Evolutionary conservation across 2,329 filamentous ascomycete species (phyloP), one percentile per base, ranked within the genome.

Genomic region (Hymenoscyphus fraxineus): DNA sequence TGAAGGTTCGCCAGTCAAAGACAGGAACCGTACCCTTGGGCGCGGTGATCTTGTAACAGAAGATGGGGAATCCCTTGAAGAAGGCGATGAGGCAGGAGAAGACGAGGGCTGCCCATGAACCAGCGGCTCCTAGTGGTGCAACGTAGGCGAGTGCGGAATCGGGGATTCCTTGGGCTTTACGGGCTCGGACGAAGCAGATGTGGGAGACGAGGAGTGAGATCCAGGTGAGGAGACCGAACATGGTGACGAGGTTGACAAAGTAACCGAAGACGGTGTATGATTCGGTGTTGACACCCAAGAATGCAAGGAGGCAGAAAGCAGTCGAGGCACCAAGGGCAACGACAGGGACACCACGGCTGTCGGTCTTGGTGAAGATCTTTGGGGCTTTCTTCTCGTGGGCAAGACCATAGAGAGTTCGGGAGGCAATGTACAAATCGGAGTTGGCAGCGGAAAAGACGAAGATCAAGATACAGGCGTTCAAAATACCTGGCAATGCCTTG

Each of bases 41-140:
- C 10, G 65, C 64, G 19, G 62, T 63, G 4, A 54, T 88, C 80
- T 89, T 87, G 80, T 90, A 90, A 76, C 90, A 85, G 69, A 91
- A 91, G 60, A 72, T 65, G 63, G 85, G 82, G 77, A 87, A 95
- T 81, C 92, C 93, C 83, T 95, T 96, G 73, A 91, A 94, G 60
- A 96, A 74, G 1, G 89, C 85, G 66, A 95, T 90, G 40, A 95
- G 74, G 72, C 83, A 81, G 78, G 89, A 92, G 78, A 92, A 88
- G 73, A 81, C 79, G 1, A 95, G 81, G 0, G 89, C 89, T 65
- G 80, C 79, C 73, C 86, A 86, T 0, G 88, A 92, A 12, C 91
- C 92, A 66, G 76, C 83, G 44, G 86, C 78, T n/a, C 91, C 90
- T 16, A 93, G 82, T 0, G 91, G 91, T 0, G 91, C 88, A 16